Percentiles rank a stretch among this genome's conserved stretches.
Evolutionary conservation across 345 rosid species (phyloP).

Genomic region (Salix udensis): DNA sequence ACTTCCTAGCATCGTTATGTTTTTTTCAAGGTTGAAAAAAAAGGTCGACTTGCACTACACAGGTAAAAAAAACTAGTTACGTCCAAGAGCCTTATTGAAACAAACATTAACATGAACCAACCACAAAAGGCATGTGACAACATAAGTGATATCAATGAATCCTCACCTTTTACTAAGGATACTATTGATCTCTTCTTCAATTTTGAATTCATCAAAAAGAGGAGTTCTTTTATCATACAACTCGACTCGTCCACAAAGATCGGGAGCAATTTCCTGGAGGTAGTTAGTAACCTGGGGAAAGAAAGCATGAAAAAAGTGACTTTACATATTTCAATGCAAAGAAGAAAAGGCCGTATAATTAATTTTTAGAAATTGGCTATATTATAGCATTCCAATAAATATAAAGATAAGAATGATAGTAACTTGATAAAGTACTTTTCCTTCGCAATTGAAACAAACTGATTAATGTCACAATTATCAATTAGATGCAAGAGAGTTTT

Average conservation of each 20-base stretch:
- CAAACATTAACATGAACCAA: not conserved
- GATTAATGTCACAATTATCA: not conserved
- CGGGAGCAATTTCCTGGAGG: conserved; percentile 94
- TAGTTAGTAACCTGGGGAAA: conserved; percentile 77
- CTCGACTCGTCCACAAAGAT: conserved; percentile 88
- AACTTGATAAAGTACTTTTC: not conserved
- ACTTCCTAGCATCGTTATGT: not conserved
- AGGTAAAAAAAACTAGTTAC: too few relatives aligned
- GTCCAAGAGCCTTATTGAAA: not conserved
- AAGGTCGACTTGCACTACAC: too few relatives aligned
- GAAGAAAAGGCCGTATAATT: conserved; percentile 3
- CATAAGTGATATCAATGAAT: conserved; percentile 1
- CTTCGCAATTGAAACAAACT: not conserved
- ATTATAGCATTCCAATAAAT: not conserved
- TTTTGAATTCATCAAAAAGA: conserved; percentile 77
- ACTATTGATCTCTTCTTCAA: conserved; percentile 81
- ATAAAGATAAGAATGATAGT: not conserved
- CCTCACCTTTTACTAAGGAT: conserved; percentile 89
- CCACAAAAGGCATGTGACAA: not conserved
- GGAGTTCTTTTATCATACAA: conserved; percentile 66
- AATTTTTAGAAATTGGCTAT: not conserved
- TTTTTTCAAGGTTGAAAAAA: too few relatives aligned
- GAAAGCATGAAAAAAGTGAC: not conserved
- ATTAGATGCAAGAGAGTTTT: not conserved
- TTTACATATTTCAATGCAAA: conserved; percentile 5